Percentiles rank a stretch among this genome's conserved stretches.
These are phyloP conservation scores for Neurospora sp. DNA, from an alignment of 495 filamentous ascomycete genomes.

Conservation along the genomic window DNA sequence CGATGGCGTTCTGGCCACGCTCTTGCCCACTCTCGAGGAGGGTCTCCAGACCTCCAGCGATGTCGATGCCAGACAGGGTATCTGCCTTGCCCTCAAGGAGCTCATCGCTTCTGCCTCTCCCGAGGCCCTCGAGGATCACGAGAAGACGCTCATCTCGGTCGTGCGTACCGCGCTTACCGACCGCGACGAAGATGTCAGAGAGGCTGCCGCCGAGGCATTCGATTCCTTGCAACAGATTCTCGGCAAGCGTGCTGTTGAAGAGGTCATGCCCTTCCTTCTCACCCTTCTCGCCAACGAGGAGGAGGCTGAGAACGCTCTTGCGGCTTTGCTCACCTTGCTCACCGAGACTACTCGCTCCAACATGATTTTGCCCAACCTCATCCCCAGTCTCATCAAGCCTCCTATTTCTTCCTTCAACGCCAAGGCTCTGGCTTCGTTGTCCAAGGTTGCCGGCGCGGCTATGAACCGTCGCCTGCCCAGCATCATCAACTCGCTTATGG, in stretches of 20 bases:
- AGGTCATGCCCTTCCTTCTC: slow-evolving; percentile 86
- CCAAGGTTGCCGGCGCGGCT: slow-evolving; percentile 75
- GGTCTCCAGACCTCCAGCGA: slow-evolving; percentile 81
- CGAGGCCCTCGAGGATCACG: slow-evolving; percentile 85
- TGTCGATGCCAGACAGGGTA: slow-evolving; percentile 91
- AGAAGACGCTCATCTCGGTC: slow-evolving; percentile 88
- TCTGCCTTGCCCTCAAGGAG: slow-evolving; percentile 90
- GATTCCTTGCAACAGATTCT: slow-evolving; percentile 87
- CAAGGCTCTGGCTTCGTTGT: slow-evolving; percentile 80
- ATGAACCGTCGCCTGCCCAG: slow-evolving; percentile 82
- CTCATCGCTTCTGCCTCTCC: slow-evolving; percentile 84
- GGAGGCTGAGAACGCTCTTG: slow-evolving; percentile 82
- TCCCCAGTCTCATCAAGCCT: slow-evolving; percentile 78
- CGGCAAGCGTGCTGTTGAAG: slow-evolving; percentile 87
- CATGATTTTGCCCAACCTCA: slow-evolving; percentile 90
- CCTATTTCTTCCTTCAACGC: slow-evolving; percentile 96
- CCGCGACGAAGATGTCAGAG: slow-evolving; percentile 76
- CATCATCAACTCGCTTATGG: slow-evolving; percentile 88
- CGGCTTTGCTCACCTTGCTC: slow-evolving; percentile 82
- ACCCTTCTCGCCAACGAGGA: slow-evolving; percentile 75
- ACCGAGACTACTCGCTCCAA: slow-evolving; percentile 91
- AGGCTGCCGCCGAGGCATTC: slow-evolving; percentile 94
- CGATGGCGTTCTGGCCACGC: slow-evolving; percentile 76
- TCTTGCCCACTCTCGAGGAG: slow-evolving; percentile 87
- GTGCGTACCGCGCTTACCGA: slow-evolving; percentile 91